Evolutionary conservation across 2,329 filamentous ascomycete genomes (phyloP), one percentile per base, ranked within the genome.

Genomic region (Byssoonygena ceratinophila): DNA sequence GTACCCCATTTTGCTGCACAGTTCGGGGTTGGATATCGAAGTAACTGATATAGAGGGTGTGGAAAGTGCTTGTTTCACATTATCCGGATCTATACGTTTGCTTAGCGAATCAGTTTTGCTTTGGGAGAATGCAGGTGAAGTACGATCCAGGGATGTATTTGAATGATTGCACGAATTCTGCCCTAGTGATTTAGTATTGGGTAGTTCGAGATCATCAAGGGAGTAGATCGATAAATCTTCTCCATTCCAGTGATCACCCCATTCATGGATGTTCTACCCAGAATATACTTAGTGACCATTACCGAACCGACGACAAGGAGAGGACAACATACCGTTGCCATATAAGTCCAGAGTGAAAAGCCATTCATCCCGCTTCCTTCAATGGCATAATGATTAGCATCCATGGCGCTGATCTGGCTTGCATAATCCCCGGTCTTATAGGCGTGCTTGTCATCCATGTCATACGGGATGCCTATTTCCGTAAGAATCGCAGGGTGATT

Each of bases 401-500:
- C 92, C 74, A 98, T 84, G 5, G 92, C 92, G 1, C 87, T 82
- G 31, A 85, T 86, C 66, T 98, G 92, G 61, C 87, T 95, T 41
- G 85, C 84, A 69, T 95, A 98, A 67, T 98, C 87, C 6, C 94
- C 92, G 4, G 88, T 95, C 69, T 88, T 87, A 71, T 98, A 98
- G 0, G 92, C 92, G 63, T 92, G 77, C 69, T 95, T 90, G 59
- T 95, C 83, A 63, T 98, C 91, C 94, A 98, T 97, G 65, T 98
- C 92, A 65, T 95, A 98, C 0, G 92, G 92, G 54, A 98, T 96
- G 6, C 92, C 92, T 62, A 97, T 97, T 65, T 98, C 92, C 0
- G 88, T 94, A 67, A 96, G 81, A 3, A 98, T 71, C 60, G 89
- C 88, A 0, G 92, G 92, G 60, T 94, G 90, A 20, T 85, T 81